phyloP scores from a whole-genome alignment of 2,329 filamentous ascomycete species.

The Seiridium unicorne region DNA sequence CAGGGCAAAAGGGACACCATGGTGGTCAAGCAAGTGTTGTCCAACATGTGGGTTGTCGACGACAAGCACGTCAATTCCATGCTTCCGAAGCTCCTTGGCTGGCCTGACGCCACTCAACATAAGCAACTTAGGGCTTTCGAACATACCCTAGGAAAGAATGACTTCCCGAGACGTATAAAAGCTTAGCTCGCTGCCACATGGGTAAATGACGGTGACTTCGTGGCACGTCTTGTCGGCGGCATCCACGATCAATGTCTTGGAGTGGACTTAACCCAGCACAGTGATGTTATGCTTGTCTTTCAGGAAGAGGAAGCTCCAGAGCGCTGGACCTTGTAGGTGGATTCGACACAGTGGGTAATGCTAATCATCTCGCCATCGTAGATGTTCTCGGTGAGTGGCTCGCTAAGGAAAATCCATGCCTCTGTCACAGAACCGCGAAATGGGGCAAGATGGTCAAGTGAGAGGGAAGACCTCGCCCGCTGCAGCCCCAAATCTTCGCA shows the following conservation, averaged over 20 bases:
- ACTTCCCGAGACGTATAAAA: slow-evolving; percentile 49
- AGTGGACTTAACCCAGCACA: slow-evolving; percentile 43
- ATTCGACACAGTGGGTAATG: slow-evolving; percentile 50
- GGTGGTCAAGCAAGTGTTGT: slow-evolving; percentile 62
- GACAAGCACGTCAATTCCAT: slow-evolving; percentile 49
- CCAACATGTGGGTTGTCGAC: slow-evolving; percentile 62
- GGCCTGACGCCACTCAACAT: slow-evolving; percentile 65
- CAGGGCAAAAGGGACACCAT: slow-evolving; percentile 50
- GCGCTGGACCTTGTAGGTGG: slow-evolving; percentile 56
- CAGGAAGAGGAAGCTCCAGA: slow-evolving; percentile 51
- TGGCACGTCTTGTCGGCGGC: slow-evolving; percentile 32
- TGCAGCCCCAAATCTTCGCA: no score
- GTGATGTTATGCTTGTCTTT: slow-evolving; percentile 54
- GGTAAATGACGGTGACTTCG: slow-evolving; percentile 46
- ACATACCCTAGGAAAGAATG: slow-evolving; percentile 50
- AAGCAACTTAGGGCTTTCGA: slow-evolving; percentile 64
- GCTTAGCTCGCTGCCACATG: slow-evolving; percentile 36
- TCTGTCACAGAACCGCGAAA: slow-evolving; percentile 49
- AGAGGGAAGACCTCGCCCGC: no score
- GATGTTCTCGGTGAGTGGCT: slow-evolving; percentile 50
- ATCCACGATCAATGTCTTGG: slow-evolving; percentile 54
- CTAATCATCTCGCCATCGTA: slow-evolving; percentile 55
- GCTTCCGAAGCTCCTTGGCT: slow-evolving; percentile 44
- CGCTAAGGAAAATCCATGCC: slow-evolving; percentile 53
- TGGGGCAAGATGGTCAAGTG: slow-evolving; percentile 44